phyloP scores from a whole-genome alignment of 176 grass and related monocot genomes.

The Metroxylon sagu region DNA sequence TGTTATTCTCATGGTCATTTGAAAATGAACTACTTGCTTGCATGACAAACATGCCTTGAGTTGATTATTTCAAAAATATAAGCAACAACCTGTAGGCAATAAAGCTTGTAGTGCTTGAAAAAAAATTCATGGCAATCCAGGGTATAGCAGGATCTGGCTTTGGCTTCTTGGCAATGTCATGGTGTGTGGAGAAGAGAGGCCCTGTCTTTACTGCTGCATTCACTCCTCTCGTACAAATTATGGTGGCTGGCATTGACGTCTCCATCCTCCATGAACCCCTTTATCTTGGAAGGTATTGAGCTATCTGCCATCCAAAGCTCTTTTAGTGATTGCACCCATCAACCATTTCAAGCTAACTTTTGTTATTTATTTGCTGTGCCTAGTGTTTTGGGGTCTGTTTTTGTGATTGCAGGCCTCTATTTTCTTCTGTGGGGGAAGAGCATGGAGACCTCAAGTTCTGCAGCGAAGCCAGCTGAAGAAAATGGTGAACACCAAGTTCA shows the following conservation, averaged over 20 bases:
- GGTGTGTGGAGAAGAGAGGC: slow-evolving; percentile 66
- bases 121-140: slow-evolving; percentile 12
- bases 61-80: no score
- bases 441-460: slow-evolving; percentile 28
- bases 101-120: no score
- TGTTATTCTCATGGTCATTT: no score
- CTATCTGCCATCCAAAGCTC: background rate
- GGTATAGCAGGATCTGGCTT: slow-evolving; percentile 55
- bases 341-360: no score
- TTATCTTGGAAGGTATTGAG: slow-evolving; percentile 59
- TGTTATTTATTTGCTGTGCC: no score
- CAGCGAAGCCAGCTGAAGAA: slow-evolving; percentile 28
- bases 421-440: slow-evolving; percentile 73
- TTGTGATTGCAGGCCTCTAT: slow-evolving; percentile 53
- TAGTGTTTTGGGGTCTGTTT: slow-evolving; percentile 41
- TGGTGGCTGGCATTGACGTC: slow-evolving; percentile 53
- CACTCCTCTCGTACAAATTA: slow-evolving; percentile 61
- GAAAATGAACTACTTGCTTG: no score
- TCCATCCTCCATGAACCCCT: slow-evolving; percentile 57
- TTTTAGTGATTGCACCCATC: no score
- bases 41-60: no score
- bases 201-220: slow-evolving; percentile 72
- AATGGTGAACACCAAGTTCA: slow-evolving; percentile 37
- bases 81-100: no score
- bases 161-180: slow-evolving; percentile 66